phyloP scores from a whole-genome alignment of 257 asterid genomes.

The Salvia splendens region DNA sequence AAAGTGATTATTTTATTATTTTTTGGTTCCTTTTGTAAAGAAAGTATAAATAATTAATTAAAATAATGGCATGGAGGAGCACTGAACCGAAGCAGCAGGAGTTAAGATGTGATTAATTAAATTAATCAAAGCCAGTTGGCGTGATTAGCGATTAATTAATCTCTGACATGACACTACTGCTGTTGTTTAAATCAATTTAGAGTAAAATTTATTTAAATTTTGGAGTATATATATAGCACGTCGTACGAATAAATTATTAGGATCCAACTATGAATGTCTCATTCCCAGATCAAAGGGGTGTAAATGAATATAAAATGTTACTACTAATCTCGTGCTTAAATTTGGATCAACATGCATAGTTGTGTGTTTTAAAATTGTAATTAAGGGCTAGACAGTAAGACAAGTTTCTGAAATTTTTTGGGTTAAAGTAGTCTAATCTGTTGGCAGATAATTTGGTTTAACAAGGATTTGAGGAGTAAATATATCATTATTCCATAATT shows the following conservation, averaged over 20 bases:
- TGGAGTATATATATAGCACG: not conserved
- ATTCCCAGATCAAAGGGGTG: conserved; percentile 17
- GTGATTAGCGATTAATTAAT: conserved; percentile 13
- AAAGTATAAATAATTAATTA: no score
- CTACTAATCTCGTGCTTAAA: not conserved
- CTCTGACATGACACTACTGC: conserved; percentile 20
- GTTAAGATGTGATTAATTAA: conserved; percentile 26
- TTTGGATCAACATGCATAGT: not conserved
- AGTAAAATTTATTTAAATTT: not conserved
- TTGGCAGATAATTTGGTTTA: no score
- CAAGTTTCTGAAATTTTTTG: no score
- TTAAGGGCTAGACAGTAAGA: no score
- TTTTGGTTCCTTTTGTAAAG: not conserved
- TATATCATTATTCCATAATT: no score
- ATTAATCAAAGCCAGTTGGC: conserved; percentile 38
- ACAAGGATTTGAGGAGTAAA: no score
- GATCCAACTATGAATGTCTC: conserved; percentile 20
- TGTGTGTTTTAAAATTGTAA: not conserved
- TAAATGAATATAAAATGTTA: no score
- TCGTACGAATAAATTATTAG: not conserved
- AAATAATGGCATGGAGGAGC: conserved; percentile 1
- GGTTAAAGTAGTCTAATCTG: no score
- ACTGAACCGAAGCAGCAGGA: conserved; percentile 22
- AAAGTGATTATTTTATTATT: conserved; percentile 4
- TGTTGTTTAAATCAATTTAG: not conserved